Conservation (phyloP, 2,329 filamentous ascomycete genomes). For the Polychaeton citri region DNA sequence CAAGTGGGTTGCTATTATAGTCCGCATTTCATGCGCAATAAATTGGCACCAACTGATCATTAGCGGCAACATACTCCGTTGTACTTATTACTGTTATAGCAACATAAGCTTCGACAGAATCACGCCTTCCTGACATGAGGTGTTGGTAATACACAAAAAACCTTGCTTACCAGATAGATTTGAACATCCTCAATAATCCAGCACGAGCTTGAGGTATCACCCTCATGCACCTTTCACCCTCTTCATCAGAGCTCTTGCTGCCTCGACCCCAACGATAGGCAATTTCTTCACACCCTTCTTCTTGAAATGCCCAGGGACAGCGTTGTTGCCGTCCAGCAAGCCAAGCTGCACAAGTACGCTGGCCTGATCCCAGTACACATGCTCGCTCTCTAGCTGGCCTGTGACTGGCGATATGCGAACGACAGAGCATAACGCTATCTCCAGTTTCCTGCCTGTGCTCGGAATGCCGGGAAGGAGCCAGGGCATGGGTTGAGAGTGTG, state of each 20-base stretch:
- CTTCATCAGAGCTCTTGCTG: slow-evolving; percentile 31
- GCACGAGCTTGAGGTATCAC: not conserved
- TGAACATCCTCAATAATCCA: too few relatives aligned
- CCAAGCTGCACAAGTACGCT: slow-evolving; percentile 46
- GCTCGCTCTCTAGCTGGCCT: slow-evolving; percentile 42
- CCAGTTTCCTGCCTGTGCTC: slow-evolving; percentile 43
- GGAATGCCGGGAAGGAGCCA: slow-evolving; percentile 48
- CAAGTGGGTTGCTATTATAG: too few relatives aligned
- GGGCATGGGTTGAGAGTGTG: slow-evolving; percentile 41
- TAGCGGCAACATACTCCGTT: too few relatives aligned
- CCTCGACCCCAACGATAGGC: slow-evolving; percentile 33
- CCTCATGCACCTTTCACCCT: slow-evolving; percentile 5
- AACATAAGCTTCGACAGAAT: too few relatives aligned
- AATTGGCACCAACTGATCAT: too few relatives aligned
- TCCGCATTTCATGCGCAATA: too few relatives aligned
- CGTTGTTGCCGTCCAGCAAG: slow-evolving; percentile 40
- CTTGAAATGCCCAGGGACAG: slow-evolving; percentile 33
- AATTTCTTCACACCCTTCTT: slow-evolving; percentile 32
- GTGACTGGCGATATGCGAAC: slow-evolving; percentile 44
- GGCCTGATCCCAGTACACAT: slow-evolving; percentile 51
- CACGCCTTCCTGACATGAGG: too few relatives aligned
- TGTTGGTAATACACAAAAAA: too few relatives aligned
- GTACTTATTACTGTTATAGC: too few relatives aligned
- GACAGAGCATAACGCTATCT: slow-evolving; percentile 24
- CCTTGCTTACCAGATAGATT: too few relatives aligned